Base-by-base conservation (phyloP, 1,284 basidiomycete species). In the Sutorius eximius region DNA sequence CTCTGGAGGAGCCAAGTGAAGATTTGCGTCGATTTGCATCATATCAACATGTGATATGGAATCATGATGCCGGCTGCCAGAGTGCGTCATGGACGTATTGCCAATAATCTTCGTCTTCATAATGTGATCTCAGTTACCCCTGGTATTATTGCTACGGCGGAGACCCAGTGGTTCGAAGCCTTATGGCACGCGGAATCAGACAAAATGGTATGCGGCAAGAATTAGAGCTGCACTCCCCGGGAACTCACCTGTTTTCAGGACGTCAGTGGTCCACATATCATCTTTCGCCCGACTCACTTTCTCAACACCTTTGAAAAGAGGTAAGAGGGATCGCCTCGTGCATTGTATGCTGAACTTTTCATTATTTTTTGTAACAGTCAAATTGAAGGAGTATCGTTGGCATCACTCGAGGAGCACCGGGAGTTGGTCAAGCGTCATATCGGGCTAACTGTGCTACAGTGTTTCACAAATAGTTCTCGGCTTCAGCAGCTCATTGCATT, bases 11-110 rank as follows among this genome's bases (percentile, higher is more conserved):
- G 47, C 63, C 63, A 12, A 47, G 58, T 13, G 67, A 66, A 15
- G 68, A 77, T 15, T 63, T 86, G 29, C 58, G 68, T 32, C 77
- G 77, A 45, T 63, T 85, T 37, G 68, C 79, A 13, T 66, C 76
- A 3, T 85, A 85, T 62, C 81, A 82, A 57, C 82, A 85, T 59
- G 63, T 82, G 12, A 44, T 77, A 40, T 87, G 85, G 86, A 64
- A 68, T 30, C 40, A 69, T 8, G 75, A 82, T 37, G 71, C 71
- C 5, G 67, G 57, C 10, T 61, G 69, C 59, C 59, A 77, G 78
- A 62, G 60, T 78, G 56, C 45, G 58, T 57, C 5, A 38, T 27
- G 44, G 46, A 29, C 20, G 33, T 24, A 34, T 38, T 20, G 1
- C n/a, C 43, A 4, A 45, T 45, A 52, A 3, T 53, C 38, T 27